A percentile compares a stretch with the other conserved stretches of the same genome.
phyloP scores from a whole-genome alignment of 2,329 filamentous ascomycete species.

The Alternaria dauci region DNA sequence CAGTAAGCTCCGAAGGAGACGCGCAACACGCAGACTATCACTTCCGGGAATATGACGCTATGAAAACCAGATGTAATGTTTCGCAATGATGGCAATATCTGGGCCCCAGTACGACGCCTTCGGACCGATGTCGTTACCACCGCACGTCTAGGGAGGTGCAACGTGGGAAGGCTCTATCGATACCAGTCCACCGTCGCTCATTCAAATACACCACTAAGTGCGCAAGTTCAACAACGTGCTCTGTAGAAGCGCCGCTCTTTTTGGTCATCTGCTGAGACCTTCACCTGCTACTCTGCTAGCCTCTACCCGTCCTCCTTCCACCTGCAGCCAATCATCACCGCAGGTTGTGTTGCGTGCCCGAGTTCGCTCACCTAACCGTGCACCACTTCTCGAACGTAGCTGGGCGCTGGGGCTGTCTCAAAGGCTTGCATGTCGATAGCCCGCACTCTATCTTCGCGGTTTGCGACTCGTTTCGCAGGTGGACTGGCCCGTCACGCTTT shows the following conservation, averaged over 20 bases:
- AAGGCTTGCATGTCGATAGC: conserved; percentile 3
- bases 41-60: background rate
- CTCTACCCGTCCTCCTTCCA: background rate
- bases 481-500: conserved; percentile 1
- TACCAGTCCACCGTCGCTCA: background rate
- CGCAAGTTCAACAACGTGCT: conserved; percentile 11
- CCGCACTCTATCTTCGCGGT: background rate
- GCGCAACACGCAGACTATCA: background rate
- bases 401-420: background rate
- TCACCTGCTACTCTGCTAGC: conserved; percentile 9
- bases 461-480: conserved; percentile 1
- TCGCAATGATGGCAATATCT: background rate
- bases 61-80: background rate
- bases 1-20: background rate
- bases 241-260: background rate
- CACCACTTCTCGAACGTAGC: conserved; percentile 3
- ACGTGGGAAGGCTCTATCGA: background rate
- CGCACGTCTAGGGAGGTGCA: background rate
- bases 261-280: conserved; percentile 4
- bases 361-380: conserved; percentile 11
- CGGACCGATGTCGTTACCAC: conserved; percentile 1
- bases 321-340: conserved; percentile 13
- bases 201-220: conserved; percentile 11
- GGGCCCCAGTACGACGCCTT: background rate
- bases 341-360: conserved; percentile 16